Evolutionary conservation across 768 basidiomycete genomes (phyloP).

Genomic region (Coprinellus micaceus): DNA sequence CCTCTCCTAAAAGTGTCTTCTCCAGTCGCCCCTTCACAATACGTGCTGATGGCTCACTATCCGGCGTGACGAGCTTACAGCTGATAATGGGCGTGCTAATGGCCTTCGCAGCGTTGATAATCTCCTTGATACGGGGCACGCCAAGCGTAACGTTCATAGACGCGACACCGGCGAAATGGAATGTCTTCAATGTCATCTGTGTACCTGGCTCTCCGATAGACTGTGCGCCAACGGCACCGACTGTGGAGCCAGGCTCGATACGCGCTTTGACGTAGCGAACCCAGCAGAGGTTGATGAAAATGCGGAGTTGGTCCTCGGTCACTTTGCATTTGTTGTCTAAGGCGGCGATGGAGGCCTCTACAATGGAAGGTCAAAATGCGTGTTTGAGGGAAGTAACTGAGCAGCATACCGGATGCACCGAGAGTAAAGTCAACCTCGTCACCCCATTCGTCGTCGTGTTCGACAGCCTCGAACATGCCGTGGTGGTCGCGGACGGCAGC

Average conservation of each 20-base stretch:
- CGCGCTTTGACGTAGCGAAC: conserved; percentile 91
- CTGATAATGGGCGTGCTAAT: conserved; percentile 99
- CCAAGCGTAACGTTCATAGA: conserved; percentile 99
- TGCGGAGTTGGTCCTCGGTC: conserved; percentile 71
- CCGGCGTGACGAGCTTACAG: conserved; percentile 80
- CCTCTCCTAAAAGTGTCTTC: conserved; percentile 92
- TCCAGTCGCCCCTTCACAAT: conserved; percentile 97
- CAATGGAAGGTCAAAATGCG: not conserved
- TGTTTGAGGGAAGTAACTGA: not conserved
- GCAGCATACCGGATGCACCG: conserved; percentile 62
- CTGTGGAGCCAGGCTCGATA: conserved; percentile 98
- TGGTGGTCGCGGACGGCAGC: conserved; percentile 64
- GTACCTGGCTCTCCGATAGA: conserved; percentile 99
- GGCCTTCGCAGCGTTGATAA: conserved; percentile 96
- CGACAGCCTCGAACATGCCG: conserved; percentile 82
- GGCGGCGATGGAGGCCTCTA: conserved; percentile 58
- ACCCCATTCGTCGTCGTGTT: conserved; percentile 73
- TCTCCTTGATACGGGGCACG: conserved; percentile 99
- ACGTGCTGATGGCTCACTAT: conserved; percentile 91
- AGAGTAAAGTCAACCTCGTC: conserved; percentile 71
- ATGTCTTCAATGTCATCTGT: conserved; percentile 99
- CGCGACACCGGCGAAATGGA: conserved; percentile 99
- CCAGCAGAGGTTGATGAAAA: conserved; percentile 86
- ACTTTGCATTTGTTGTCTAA: conserved; percentile 93
- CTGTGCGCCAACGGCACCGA: conserved; percentile 97